A percentile compares a stretch with the other conserved stretches of the same genome.
Evolutionary conservation across 441 rosid genomes (phyloP).

Genomic region (Daphne laureola): DNA sequence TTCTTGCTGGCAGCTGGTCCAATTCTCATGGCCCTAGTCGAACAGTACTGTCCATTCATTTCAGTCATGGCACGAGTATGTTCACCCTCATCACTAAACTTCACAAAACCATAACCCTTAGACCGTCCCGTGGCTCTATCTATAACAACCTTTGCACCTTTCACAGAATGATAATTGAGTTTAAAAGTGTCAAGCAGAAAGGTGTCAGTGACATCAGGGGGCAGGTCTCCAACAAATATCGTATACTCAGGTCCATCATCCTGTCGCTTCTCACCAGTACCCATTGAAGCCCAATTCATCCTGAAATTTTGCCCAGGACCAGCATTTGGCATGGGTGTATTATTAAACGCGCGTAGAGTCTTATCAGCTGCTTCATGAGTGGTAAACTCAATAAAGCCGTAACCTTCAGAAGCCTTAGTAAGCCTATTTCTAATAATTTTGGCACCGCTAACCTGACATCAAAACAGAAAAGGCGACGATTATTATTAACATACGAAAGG

Average conservation of each 20-base stretch:
- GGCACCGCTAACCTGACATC: slow-evolving; percentile 41
- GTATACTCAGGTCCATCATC: slow-evolving; percentile 83
- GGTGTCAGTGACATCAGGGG: slow-evolving; percentile 80
- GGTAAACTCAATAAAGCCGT: slow-evolving; percentile 81
- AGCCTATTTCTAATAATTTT: slow-evolving; percentile 85
- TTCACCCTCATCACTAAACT: slow-evolving; percentile 76
- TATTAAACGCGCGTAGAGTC: slow-evolving; percentile 68
- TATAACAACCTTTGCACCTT: slow-evolving; percentile 86
- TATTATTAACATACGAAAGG: no score
- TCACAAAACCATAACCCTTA: slow-evolving; percentile 95
- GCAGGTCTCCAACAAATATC: slow-evolving; percentile 85
- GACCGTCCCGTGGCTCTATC: slow-evolving; percentile 90
- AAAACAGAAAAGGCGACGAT: slow-evolving; percentile 5
- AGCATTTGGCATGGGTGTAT: slow-evolving; percentile 54
- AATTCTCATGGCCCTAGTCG: slow-evolving; percentile 84
- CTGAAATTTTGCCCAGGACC: slow-evolving; percentile 58
- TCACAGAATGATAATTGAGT: slow-evolving; percentile 53
- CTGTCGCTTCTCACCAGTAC: slow-evolving; percentile 79
- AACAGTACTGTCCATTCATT: slow-evolving; percentile 83
- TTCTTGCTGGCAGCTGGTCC: slow-evolving; percentile 71
- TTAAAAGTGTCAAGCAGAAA: slow-evolving; percentile 69
- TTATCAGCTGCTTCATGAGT: slow-evolving; percentile 69
- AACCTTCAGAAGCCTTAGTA: slow-evolving; percentile 63
- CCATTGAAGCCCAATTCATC: slow-evolving; percentile 88
- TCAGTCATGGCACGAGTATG: slow-evolving; percentile 82